Conservation (phyloP, 192 early-diverging fungal species). For the Coemansia sp. region DNA sequence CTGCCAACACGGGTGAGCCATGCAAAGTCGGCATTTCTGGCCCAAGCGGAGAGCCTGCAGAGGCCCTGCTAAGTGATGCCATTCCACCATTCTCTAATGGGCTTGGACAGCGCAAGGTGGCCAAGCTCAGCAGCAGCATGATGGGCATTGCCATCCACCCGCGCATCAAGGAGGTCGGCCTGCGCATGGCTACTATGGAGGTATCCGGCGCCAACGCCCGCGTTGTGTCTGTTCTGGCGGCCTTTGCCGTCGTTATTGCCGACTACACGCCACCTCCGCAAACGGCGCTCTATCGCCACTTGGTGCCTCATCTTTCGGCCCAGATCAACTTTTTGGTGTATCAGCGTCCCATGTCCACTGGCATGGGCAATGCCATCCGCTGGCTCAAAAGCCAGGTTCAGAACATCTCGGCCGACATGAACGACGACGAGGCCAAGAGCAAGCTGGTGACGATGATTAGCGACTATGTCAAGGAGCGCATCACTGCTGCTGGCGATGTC, state of each 20-base stretch:
- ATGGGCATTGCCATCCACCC: conserved; percentile 73
- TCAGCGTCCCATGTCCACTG: conserved; percentile 85
- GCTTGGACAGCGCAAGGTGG: conserved; percentile 38
- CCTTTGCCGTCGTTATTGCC: conserved; percentile 86
- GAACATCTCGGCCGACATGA: conserved; percentile 73
- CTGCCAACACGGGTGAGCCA: conserved; percentile 32
- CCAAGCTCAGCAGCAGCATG: conserved; percentile 31
- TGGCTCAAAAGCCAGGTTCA: conserved; percentile 88
- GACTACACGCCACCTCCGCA: conserved; percentile 90
- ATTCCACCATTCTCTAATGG: conserved; percentile 47
- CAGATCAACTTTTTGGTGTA: conserved; percentile 90
- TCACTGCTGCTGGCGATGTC: conserved; percentile 76
- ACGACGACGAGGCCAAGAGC: conserved; percentile 82
- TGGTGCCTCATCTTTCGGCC: conserved; percentile 80
- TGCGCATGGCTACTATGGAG: conserved; percentile 84
- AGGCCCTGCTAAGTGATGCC: conserved; percentile 39
- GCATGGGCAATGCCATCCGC: conserved; percentile 93
- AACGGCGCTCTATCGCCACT: conserved; percentile 76
- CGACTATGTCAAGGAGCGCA: conserved; percentile 90
- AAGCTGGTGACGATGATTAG: conserved; percentile 73
- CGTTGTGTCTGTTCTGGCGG: conserved; percentile 84
- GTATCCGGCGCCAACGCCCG: conserved; percentile 92
- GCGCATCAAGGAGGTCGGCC: conserved; percentile 79
- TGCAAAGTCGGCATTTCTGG: conserved; percentile 21
- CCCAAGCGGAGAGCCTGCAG: conserved; percentile 16